phyloP scores from a whole-genome alignment of 2,329 filamentous ascomycete species.

The Diaporthe ilicicola region DNA sequence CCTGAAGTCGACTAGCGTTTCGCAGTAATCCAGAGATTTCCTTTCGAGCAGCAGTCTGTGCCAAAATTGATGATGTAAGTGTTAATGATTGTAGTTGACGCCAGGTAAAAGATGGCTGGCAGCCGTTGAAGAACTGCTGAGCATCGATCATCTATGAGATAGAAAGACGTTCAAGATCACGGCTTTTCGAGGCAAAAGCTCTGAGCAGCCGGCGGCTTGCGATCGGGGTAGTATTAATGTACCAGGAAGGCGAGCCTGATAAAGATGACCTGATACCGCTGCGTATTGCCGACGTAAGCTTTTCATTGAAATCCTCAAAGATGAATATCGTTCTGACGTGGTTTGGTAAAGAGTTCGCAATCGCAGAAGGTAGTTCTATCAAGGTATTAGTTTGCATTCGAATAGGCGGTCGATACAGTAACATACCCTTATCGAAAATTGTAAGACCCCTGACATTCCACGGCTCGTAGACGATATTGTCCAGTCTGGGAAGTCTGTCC shows the following conservation, averaged over 20 bases:
- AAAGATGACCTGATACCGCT: too few relatives aligned
- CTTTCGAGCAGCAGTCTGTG: not conserved
- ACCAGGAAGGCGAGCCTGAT: too few relatives aligned
- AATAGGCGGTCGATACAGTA: not conserved
- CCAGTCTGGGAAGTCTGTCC: constrained; percentile 39
- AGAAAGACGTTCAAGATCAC: constrained; percentile 40
- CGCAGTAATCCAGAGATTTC: constrained; percentile 39
- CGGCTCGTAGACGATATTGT: constrained; percentile 44
- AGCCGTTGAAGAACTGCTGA: constrained; percentile 40
- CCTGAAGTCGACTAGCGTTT: constrained; percentile 35
- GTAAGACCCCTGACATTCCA: too few relatives aligned
- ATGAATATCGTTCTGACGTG: constrained; percentile 38
- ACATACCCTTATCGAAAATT: constrained; percentile 32
- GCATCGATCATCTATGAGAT: constrained; percentile 43
- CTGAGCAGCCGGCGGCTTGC: constrained; percentile 29
- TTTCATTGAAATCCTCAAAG: constrained; percentile 41
- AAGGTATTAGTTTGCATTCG: not conserved
- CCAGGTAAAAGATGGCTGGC: constrained; percentile 40
- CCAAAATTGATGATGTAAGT: constrained; percentile 44
- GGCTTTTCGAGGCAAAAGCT: constrained; percentile 40
- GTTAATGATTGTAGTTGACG: constrained; percentile 42
- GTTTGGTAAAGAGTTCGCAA: constrained; percentile 40
- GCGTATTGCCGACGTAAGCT: too few relatives aligned
- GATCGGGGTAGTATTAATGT: constrained; percentile 23
- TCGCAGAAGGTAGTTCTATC: not conserved